Percentiles rank a stretch among this genome's conserved stretches.
These are phyloP conservation scores for Phaeosphaeria sp. DNA, from an alignment of 2,329 filamentous ascomycete species.

Conservation along the genomic window DNA sequence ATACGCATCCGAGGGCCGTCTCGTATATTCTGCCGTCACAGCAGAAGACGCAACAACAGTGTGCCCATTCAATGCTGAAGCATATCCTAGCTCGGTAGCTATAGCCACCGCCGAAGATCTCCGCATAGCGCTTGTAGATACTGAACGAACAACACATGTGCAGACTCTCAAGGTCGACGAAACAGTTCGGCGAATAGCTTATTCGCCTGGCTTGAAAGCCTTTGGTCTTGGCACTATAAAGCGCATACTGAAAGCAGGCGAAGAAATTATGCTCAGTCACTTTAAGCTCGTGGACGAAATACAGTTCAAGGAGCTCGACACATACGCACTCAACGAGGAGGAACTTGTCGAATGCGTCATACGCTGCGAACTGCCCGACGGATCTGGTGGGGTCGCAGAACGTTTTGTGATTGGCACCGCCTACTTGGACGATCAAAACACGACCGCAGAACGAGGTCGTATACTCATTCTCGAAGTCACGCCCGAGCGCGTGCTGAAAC, in stretches of 20 bases:
- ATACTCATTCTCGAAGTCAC: slow-evolving; percentile 87
- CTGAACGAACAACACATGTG: slow-evolving; percentile 85
- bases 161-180: slow-evolving; percentile 78
- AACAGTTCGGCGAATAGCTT: slow-evolving; percentile 85
- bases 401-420: slow-evolving; percentile 92
- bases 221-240: slow-evolving; percentile 89
- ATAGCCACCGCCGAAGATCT: slow-evolving; percentile 79
- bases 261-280: slow-evolving; percentile 78
- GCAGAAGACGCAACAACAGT: slow-evolving; percentile 84
- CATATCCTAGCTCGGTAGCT: slow-evolving; percentile 80
- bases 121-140: slow-evolving; percentile 81
- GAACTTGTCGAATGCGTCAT: slow-evolving; percentile 89
- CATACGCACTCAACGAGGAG: slow-evolving; percentile 67
- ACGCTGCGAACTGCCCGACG: slow-evolving; percentile 72
- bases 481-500: slow-evolving; percentile 73
- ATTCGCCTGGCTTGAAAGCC: slow-evolving; percentile 77
- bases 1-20: slow-evolving; percentile 83
- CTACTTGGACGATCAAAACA: slow-evolving; percentile 68
- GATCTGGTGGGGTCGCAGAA: slow-evolving; percentile 66
- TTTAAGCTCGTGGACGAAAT: slow-evolving; percentile 92
- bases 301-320: slow-evolving; percentile 78
- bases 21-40: slow-evolving; percentile 92
- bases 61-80: slow-evolving; percentile 80
- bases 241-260: slow-evolving; percentile 71
- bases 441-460: slow-evolving; percentile 67